Conservation (phyloP, 1,284 basidiomycete species). For the Pseudozyma tsukubaensis region DNA sequence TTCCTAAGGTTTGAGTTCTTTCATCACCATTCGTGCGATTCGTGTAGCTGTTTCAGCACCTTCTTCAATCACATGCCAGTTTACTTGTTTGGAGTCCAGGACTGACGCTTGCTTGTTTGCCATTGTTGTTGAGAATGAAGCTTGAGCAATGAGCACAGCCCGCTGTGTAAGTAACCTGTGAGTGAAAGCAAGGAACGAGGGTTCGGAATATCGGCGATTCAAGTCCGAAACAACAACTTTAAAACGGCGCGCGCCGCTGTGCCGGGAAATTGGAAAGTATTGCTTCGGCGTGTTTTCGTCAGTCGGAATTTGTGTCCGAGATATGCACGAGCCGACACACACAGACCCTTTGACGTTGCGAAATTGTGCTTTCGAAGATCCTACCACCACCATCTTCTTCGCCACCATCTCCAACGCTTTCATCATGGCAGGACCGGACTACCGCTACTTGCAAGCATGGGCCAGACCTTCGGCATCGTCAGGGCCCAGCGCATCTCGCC, state of each 20-base stretch:
- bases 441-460: conserved; percentile 57
- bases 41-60: not conserved
- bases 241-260: too few relatives aligned
- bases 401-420: not conserved
- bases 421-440: conserved; percentile 47
- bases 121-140: too few relatives aligned
- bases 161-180: not conserved
- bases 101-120: too few relatives aligned
- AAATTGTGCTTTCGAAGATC: not conserved
- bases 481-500: conserved; percentile 8
- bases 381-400: not conserved
- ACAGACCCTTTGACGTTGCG: not conserved
- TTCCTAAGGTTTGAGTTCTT: conserved; percentile 19
- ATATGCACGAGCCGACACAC: not conserved
- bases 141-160: too few relatives aligned
- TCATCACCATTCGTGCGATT: not conserved
- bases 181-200: not conserved
- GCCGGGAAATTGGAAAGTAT: too few relatives aligned
- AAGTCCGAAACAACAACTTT: too few relatives aligned
- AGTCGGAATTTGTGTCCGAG: conserved; percentile 1
- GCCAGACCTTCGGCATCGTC: conserved; percentile 34
- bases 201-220: not conserved
- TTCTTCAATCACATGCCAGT: too few relatives aligned
- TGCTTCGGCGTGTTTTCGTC: conserved; percentile 6
- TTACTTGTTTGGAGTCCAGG: too few relatives aligned